Evolutionary conservation across 2,329 filamentous ascomycete genomes (phyloP), one percentile per base, ranked within the genome.

Genomic region (Fusarium tricinctum): DNA sequence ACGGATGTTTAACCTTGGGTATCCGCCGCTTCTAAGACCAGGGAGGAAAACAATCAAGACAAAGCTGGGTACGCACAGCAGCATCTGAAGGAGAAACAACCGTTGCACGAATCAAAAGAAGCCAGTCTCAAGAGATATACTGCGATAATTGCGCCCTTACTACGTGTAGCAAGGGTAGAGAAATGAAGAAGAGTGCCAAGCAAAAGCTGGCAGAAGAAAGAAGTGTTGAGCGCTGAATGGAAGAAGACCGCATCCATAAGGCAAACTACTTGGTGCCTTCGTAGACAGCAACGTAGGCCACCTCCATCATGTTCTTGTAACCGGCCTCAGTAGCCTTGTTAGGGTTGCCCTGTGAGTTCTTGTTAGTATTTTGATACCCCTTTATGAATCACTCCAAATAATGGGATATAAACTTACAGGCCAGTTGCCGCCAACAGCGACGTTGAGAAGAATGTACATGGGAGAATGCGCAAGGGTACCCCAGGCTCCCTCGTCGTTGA

Each of bases 371-470:
- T 6, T 13, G 14, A n/a, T 12, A 7, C 5, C 32, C 9, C n/a
- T 17, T 6, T 4, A 15, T 19, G 17, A 19, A 32, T 35, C 8
- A 23, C 2, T 2, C 8, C 10, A n/a, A 40, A 12, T 17, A 17
- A 19, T 33, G 17, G 8, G 13, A 9, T 8, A 32, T 22, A 40
- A 22, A 75, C 77, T 75, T 70, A 79, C 79, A 39, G 77, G 76
- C 80, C 80, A 83, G 66, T 74, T 74, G 15, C 82, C 82, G 13
- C 83, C 83, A 42, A 85, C 81, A 19, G 83, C 83, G 20, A 85
- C 80, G 50, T 85, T 84, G 55, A 85, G 73, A 47, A 84, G 80
- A 47, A 84, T 77, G 69, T 81, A 85, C 54, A 83, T 71, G 2
- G 82, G 80, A 15, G 76, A 78, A 59, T 79, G 77, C 0, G 80